These are phyloP conservation scores for Linum tenue DNA, from an alignment of 345 rosid species.

Conservation along the genomic window DNA sequence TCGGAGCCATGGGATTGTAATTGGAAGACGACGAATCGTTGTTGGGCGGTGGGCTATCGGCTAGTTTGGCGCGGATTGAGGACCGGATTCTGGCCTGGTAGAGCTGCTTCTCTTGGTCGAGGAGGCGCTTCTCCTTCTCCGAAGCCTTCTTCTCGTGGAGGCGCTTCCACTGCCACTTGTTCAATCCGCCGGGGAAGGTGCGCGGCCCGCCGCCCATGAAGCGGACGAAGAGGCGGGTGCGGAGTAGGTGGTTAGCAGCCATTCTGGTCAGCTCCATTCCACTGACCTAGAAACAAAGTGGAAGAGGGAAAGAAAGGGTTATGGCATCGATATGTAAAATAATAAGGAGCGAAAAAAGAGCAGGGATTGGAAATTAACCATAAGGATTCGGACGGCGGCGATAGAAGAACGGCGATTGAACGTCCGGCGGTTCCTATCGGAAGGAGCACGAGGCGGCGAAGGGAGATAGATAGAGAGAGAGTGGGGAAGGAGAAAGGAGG, in stretches of 20 bases:
- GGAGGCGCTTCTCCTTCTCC: constrained; percentile 80
- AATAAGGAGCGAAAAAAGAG: too few relatives aligned
- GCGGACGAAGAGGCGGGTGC: constrained; percentile 32
- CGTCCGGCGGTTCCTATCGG: too few relatives aligned
- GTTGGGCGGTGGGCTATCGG: constrained; percentile 18
- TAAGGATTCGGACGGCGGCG: too few relatives aligned
- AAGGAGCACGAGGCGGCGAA: too few relatives aligned
- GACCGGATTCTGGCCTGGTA: constrained; percentile 73
- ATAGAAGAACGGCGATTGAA: too few relatives aligned
- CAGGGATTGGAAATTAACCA: too few relatives aligned
- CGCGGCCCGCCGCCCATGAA: constrained; percentile 96
- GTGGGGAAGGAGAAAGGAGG: too few relatives aligned
- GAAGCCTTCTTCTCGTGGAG: constrained; percentile 85
- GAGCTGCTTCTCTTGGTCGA: constrained; percentile 86
- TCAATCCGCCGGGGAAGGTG: constrained; percentile 83
- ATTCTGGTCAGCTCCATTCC: not conserved
- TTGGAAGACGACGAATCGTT: constrained; percentile 6
- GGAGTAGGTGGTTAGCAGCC: constrained; percentile 6
- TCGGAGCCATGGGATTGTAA: constrained; percentile 49
- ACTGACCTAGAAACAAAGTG: not conserved
- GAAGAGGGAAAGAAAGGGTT: not conserved
- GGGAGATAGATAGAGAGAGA: too few relatives aligned
- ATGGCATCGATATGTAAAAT: too few relatives aligned
- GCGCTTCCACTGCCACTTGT: constrained; percentile 99
- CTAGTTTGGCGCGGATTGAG: constrained; percentile 49